Evolutionary conservation across 108 stramenopile genomes (phyloP).

Genomic region (Nitzschia sp.): DNA sequence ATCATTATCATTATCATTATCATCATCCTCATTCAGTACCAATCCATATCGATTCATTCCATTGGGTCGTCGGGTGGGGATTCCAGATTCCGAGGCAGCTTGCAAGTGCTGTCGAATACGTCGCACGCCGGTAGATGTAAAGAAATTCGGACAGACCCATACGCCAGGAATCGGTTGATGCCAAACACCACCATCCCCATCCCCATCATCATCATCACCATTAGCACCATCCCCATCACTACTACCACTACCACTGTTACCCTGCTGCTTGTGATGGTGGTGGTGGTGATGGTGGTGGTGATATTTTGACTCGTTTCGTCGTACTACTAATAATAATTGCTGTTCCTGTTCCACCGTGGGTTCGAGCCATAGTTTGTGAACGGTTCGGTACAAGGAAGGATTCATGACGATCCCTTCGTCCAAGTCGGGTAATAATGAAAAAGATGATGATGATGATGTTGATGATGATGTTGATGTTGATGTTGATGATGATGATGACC

Average conservation of each 20-base stretch:
- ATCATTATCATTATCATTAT: conserved; percentile 34
- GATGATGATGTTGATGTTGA: background rate
- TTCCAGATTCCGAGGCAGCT: conserved; percentile 27
- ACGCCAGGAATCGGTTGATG: conserved; percentile 8
- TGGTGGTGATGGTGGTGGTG: conserved; percentile 12
- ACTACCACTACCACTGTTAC: background rate
- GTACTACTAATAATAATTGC: conserved; percentile 11
- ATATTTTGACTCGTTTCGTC: too few relatives aligned
- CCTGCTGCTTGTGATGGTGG: too few relatives aligned
- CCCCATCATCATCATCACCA: too few relatives aligned
- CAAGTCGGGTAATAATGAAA: conserved; percentile 1
- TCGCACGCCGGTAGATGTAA: conserved; percentile 11
- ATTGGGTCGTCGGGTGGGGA: conserved; percentile 71
- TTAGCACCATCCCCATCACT: too few relatives aligned
- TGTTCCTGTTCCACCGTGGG: conserved; percentile 41
- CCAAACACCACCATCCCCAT: too few relatives aligned
- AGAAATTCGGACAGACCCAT: conserved; percentile 3
- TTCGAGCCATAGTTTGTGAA: conserved; percentile 26
- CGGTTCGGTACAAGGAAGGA: conserved; percentile 13
- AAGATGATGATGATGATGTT: background rate
- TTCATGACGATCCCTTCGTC: conserved; percentile 26
- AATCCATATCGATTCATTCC: conserved; percentile 71
- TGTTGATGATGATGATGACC: conserved; percentile 4
- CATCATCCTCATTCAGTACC: conserved; percentile 36
- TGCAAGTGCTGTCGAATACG: conserved; percentile 20